These are phyloP conservation scores for Epichloe amarillans DNA, from an alignment of 2,329 filamentous ascomycete species.

Conservation along the genomic window DNA sequence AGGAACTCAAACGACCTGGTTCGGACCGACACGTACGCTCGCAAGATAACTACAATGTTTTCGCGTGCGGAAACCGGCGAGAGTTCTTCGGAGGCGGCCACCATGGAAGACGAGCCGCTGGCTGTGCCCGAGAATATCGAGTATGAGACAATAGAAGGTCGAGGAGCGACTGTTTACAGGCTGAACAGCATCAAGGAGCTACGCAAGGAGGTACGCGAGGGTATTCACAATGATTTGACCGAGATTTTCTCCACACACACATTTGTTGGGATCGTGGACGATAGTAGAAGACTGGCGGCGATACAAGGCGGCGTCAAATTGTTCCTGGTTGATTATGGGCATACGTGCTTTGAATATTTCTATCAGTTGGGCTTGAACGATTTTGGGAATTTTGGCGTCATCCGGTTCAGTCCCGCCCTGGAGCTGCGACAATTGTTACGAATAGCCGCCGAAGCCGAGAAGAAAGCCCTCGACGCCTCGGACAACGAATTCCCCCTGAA, in stretches of 20 bases:
- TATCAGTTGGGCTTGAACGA: slow-evolving; percentile 92
- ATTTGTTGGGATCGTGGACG: slow-evolving; percentile 88
- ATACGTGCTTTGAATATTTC: slow-evolving; percentile 77
- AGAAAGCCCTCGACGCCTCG: slow-evolving; percentile 25
- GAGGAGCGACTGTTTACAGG: slow-evolving; percentile 55
- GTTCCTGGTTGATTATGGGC: slow-evolving; percentile 85
- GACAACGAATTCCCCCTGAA: slow-evolving; percentile 51
- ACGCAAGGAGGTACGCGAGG: slow-evolving; percentile 64
- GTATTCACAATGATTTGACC: slow-evolving; percentile 73
- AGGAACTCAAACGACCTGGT: slow-evolving; percentile 61
- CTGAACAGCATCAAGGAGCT: slow-evolving; percentile 79
- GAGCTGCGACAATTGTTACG: slow-evolving; percentile 55
- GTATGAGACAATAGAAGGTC: slow-evolving; percentile 56
- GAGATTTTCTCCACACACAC: slow-evolving; percentile 80
- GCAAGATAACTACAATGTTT: slow-evolving; percentile 97
- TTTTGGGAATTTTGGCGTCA: slow-evolving; percentile 84
- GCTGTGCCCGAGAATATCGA: slow-evolving; percentile 38
- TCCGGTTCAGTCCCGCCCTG: slow-evolving; percentile 67
- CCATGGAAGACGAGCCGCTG: slow-evolving; percentile 20
- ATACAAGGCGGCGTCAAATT: slow-evolving; percentile 88
- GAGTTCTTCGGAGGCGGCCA: slow-evolving; percentile 5
- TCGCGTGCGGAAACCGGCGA: slow-evolving; percentile 31
- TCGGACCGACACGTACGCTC: slow-evolving; percentile 72
- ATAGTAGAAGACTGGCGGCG: slow-evolving; percentile 72
- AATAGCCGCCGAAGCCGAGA: slow-evolving; percentile 62